A percentile compares a stretch with the other conserved stretches of the same genome.
Conservation (phyloP, 352 stramenopile species). For the Aphanomyces euteiches region DNA sequence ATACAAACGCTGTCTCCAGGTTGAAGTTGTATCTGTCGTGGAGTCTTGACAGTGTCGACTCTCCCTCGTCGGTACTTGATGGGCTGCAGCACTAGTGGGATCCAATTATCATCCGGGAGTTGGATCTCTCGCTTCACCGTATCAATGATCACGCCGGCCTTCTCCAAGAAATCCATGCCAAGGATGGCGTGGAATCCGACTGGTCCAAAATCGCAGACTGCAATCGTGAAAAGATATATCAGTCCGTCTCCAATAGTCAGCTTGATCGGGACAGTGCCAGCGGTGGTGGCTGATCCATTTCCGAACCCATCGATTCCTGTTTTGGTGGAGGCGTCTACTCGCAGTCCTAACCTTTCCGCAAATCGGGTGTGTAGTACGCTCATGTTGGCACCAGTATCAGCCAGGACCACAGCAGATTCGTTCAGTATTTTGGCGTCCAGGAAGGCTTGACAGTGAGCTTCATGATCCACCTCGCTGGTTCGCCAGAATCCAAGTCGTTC, state of each 20-base stretch:
- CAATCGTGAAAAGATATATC: not conserved
- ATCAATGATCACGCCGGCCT: not conserved
- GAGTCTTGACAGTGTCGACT: too few relatives aligned
- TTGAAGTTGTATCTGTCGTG: too few relatives aligned
- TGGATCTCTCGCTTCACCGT: not conserved
- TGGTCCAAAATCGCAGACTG: conserved; percentile 2
- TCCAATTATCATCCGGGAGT: too few relatives aligned
- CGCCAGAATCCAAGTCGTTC: conserved; percentile 1
- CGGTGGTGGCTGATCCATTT: not conserved
- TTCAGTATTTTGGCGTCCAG: not conserved
- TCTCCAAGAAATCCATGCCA: not conserved
- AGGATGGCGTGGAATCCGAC: not conserved
- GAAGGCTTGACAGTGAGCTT: not conserved
- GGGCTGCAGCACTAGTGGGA: too few relatives aligned
- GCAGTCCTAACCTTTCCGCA: not conserved
- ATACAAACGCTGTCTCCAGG: too few relatives aligned
- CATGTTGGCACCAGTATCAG: not conserved
- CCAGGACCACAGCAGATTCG: not conserved
- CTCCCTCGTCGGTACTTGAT: too few relatives aligned
- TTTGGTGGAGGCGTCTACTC: not conserved
- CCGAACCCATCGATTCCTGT: not conserved
- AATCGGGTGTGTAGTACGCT: not conserved
- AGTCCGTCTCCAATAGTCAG: not conserved
- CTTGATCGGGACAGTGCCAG: not conserved
- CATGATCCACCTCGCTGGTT: not conserved